These are phyloP conservation scores for Kregervanrija pseudodelftensis DNA, from an alignment of 805 yeast species.

Conservation along the genomic window DNA sequence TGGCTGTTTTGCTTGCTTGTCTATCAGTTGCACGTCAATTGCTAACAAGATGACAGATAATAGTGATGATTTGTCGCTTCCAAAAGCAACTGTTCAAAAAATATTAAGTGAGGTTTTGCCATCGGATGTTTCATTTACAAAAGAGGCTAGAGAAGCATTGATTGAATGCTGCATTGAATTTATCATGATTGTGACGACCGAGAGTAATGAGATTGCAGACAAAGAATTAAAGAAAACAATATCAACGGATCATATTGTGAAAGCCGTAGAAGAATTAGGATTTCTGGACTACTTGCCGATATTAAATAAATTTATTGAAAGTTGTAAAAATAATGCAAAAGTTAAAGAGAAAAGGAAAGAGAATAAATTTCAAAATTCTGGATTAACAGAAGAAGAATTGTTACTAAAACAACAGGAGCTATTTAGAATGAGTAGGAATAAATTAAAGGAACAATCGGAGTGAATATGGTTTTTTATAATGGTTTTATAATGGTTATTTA, in stretches of 20 bases:
- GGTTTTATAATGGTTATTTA: not conserved
- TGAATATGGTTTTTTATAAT: not conserved
- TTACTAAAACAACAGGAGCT: slow-evolving; percentile 88
- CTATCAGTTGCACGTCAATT: too few relatives aligned
- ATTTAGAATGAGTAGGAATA: slow-evolving; percentile 47
- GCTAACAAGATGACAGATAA: slow-evolving; percentile 10
- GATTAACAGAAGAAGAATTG: slow-evolving; percentile 86
- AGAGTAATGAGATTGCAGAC: slow-evolving; percentile 93
- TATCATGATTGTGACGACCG: slow-evolving; percentile 88
- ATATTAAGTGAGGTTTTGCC: slow-evolving; percentile 87
- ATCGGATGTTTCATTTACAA: slow-evolving; percentile 77
- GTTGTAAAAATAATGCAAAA: slow-evolving; percentile 83
- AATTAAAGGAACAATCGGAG: slow-evolving; percentile 22
- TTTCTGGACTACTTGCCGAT: slow-evolving; percentile 79
- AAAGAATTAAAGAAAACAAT: slow-evolving; percentile 94
- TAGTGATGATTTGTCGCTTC: slow-evolving; percentile 30
- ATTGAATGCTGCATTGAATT: slow-evolving; percentile 96
- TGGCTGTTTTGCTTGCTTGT: too few relatives aligned
- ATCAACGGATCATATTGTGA: slow-evolving; percentile 91
- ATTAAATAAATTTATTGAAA: slow-evolving; percentile 69
- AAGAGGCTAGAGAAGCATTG: slow-evolving; percentile 90
- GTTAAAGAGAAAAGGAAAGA: slow-evolving; percentile 78
- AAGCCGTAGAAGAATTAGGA: slow-evolving; percentile 82
- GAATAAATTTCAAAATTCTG: slow-evolving; percentile 89
- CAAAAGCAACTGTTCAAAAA: slow-evolving; percentile 87